A percentile compares a stretch with the other conserved stretches of the same genome.
These are phyloP conservation scores for Lentinula lateritia DNA, from an alignment of 768 basidiomycete species.

Conservation along the genomic window DNA sequence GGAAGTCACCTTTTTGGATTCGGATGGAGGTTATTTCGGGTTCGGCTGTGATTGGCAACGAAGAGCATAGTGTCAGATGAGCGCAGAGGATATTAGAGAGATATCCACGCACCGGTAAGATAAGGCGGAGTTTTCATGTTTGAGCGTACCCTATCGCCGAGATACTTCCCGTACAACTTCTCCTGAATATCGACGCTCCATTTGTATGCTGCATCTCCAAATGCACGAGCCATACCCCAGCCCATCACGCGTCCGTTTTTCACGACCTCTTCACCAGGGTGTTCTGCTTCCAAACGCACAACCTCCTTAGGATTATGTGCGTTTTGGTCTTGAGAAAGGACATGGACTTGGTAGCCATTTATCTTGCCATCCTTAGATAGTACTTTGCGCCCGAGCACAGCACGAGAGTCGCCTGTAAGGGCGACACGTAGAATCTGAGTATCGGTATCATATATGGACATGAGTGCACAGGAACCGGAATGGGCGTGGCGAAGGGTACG, in stretches of 20 bases:
- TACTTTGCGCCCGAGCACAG: constrained; percentile 36
- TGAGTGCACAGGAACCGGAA: constrained; percentile 37
- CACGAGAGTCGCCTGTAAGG: constrained; percentile 42
- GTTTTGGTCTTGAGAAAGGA: constrained; percentile 37
- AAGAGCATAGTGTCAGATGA: constrained; percentile 36
- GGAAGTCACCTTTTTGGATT: constrained; percentile 42
- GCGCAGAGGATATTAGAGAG: constrained; percentile 9
- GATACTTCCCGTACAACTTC: constrained; percentile 26
- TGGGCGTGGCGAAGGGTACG: constrained; percentile 26
- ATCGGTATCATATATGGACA: constrained; percentile 38
- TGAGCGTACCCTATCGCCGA: constrained; percentile 26
- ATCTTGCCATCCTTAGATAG: constrained; percentile 1
- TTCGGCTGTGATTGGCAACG: constrained; percentile 24
- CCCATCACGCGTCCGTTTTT: constrained; percentile 33
- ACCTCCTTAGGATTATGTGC: constrained; percentile 31
- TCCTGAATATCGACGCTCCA: constrained; percentile 34
- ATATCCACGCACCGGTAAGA: background rate
- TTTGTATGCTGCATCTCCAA: constrained; percentile 39
- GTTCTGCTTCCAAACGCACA: constrained; percentile 27
- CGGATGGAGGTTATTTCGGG: constrained; percentile 42
- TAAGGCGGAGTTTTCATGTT: constrained; percentile 29
- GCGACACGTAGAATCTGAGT: constrained; percentile 34
- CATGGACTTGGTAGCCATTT: constrained; percentile 29
- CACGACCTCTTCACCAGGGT: constrained; percentile 33
- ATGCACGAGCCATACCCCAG: constrained; percentile 29